These are phyloP conservation scores for Kwoniella sp. DNA, from an alignment of 768 basidiomycete genomes.

Conservation along the genomic window DNA sequence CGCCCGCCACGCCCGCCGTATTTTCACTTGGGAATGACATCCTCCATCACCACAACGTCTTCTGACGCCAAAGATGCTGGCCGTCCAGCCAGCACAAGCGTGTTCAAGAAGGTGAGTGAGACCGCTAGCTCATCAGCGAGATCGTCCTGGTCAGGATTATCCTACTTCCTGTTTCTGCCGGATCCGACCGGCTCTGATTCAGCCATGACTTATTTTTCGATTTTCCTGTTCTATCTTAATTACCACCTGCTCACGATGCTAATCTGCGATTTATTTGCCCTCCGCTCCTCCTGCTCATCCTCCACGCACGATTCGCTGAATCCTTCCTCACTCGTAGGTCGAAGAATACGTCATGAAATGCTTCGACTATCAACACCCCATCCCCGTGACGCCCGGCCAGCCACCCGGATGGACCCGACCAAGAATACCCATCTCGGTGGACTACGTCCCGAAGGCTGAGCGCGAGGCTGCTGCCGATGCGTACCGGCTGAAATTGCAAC, in stretches of 20 bases:
- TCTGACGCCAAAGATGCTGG: background rate
- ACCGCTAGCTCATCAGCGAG: too few relatives aligned
- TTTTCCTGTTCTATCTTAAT: too few relatives aligned
- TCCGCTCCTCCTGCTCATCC: too few relatives aligned
- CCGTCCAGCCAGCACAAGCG: background rate
- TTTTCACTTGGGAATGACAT: background rate
- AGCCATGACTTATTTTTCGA: too few relatives aligned
- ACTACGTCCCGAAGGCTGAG: background rate
- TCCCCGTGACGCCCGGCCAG: background rate
- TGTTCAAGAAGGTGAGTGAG: background rate
- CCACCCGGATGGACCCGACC: background rate
- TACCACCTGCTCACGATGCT: too few relatives aligned
- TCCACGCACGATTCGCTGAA: too few relatives aligned
- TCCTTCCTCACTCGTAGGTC: background rate
- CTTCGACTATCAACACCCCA: background rate
- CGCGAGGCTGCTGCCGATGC: background rate
- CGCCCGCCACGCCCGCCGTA: too few relatives aligned
- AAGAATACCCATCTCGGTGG: background rate
- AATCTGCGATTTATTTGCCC: background rate
- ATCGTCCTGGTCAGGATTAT: too few relatives aligned
- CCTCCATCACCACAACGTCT: background rate
- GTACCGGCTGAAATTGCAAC: background rate
- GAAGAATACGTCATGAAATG: constrained; percentile 4
- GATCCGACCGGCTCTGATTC: too few relatives aligned
- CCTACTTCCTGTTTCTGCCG: too few relatives aligned